These are phyloP conservation scores for Rheum nobile DNA, from an alignment of 148 eudicot species.

Conservation along the genomic window DNA sequence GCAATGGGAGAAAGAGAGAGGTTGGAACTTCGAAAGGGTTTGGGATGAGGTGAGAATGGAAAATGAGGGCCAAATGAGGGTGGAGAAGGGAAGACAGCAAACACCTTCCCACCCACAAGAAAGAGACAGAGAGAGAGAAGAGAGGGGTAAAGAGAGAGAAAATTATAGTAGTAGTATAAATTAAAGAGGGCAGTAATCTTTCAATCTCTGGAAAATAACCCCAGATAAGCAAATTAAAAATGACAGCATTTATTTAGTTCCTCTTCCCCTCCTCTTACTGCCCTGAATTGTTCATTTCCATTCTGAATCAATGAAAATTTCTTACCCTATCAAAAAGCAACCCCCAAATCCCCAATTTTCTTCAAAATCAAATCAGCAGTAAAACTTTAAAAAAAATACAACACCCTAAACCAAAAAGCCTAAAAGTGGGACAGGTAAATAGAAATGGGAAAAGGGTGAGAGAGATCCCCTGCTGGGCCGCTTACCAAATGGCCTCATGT, in stretches of 20 bases:
- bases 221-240: background rate
- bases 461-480: slow-evolving; percentile 2
- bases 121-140: slow-evolving; percentile 6
- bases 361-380: background rate
- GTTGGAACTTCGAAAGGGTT: slow-evolving; percentile 2
- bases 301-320: background rate
- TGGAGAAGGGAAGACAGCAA: slow-evolving; percentile 7
- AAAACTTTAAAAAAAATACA: background rate
- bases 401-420: background rate
- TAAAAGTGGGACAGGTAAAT: slow-evolving; percentile 4
- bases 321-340: background rate
- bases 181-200: slow-evolving; percentile 5
- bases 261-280: background rate
- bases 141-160: background rate
- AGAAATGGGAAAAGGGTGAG: slow-evolving; percentile 8
- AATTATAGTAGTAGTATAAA: background rate
- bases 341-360: background rate
- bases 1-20: slow-evolving; percentile 5
- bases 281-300: background rate
- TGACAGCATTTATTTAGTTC: background rate
- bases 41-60: slow-evolving; percentile 7
- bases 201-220: background rate
- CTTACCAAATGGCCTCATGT: slow-evolving; percentile 8
- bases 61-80: slow-evolving; percentile 1
- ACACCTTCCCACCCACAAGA: slow-evolving; percentile 10